Evolutionary conservation across 352 stramenopile species (phyloP).

Genomic region (Phytophthora gonapodyides): DNA sequence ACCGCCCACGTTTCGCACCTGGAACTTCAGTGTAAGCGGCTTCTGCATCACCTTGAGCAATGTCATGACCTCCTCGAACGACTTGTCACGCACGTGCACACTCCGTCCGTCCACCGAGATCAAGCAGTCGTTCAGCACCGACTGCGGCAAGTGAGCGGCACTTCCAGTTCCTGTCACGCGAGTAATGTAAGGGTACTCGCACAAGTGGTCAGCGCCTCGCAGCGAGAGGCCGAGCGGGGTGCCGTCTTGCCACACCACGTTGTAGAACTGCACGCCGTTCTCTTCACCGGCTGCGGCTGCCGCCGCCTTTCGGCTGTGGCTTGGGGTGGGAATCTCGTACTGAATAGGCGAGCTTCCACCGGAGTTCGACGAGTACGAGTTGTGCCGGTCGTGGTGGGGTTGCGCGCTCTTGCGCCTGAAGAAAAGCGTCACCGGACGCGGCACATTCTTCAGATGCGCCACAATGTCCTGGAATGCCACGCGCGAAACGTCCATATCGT

Average conservation of each 20-base stretch:
- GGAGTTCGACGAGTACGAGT: conserved; percentile 50
- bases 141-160: conserved; percentile 75
- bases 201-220: conserved; percentile 65
- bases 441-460: conserved; percentile 74
- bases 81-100: conserved; percentile 79
- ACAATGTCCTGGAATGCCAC: conserved; percentile 84
- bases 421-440: conserved; percentile 78
- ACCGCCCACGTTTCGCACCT: conserved; percentile 49
- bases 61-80: conserved; percentile 88
- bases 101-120: conserved; percentile 83
- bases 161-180: conserved; percentile 84
- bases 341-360: conserved; percentile 37
- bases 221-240: conserved; percentile 78
- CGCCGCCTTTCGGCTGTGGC: conserved; percentile 38
- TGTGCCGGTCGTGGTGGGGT: conserved; percentile 29
- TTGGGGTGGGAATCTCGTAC: conserved; percentile 49
- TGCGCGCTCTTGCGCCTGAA: conserved; percentile 56
- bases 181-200: conserved; percentile 88
- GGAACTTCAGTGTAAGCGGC: conserved; percentile 84
- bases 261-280: conserved; percentile 72
- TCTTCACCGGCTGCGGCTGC: conserved; percentile 34
- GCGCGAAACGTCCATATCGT: conserved; percentile 80
- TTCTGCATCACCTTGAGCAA: conserved; percentile 90
- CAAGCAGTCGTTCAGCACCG: conserved; percentile 75
- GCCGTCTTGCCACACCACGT: conserved; percentile 82